phyloP scores from a whole-genome alignment of 73 alveolate species.

The Breviolum minutum region DNA sequence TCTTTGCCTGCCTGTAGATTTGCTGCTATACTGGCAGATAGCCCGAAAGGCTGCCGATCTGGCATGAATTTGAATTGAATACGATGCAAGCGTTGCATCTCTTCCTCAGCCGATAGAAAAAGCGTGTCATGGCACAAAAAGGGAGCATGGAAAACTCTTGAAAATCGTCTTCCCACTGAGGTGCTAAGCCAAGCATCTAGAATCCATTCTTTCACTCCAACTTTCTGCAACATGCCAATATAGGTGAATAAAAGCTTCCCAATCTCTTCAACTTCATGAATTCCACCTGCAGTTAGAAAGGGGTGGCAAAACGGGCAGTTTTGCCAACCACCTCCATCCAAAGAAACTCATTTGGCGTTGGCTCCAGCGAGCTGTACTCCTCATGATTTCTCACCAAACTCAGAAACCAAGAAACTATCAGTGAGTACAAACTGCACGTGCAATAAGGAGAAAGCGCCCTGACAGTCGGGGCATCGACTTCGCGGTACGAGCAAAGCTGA shows the following conservation, averaged over 20 bases:
- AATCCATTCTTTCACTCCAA: constrained; percentile 48
- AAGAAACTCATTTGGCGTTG: background rate
- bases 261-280: constrained; percentile 73
- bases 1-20: constrained; percentile 23
- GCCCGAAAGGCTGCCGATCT: constrained; percentile 80
- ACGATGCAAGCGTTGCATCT: constrained; percentile 82
- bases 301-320: background rate
- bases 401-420: background rate
- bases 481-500: too few species aligned
- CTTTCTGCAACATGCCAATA: constrained; percentile 70
- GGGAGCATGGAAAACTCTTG: background rate
- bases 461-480: background rate
- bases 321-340: too few species aligned
- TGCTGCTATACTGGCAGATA: constrained; percentile 75
- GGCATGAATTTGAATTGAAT: constrained; percentile 67
- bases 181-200: background rate
- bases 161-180: too few species aligned
- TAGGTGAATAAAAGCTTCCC: constrained; percentile 85
- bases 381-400: background rate
- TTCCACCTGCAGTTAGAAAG: background rate
- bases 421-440: constrained; percentile 50
- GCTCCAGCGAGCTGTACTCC: background rate
- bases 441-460: constrained; percentile 47
- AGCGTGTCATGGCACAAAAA: background rate
- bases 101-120: constrained; percentile 5